Conservation (phyloP, 2,329 filamentous ascomycete genomes). For the Colletotrichum orchidophilum region DNA sequence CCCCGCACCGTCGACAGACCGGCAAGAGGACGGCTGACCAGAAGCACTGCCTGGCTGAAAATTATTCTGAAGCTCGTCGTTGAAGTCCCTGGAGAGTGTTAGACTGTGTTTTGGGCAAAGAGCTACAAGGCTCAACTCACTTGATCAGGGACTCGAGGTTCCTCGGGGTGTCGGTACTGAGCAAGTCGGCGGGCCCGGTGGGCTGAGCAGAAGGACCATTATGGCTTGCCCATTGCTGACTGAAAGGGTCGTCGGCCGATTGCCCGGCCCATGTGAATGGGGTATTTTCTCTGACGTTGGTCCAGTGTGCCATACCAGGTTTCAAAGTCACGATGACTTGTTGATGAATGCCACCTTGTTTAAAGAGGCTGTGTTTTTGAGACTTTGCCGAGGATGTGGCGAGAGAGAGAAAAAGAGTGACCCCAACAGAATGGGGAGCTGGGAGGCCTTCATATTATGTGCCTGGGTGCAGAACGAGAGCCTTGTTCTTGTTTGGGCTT, state of each 20-base stretch:
- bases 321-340: background rate
- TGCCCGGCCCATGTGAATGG: conserved; percentile 13
- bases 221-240: background rate
- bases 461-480: background rate
- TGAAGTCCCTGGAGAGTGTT: conserved; percentile 9
- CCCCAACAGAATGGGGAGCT: background rate
- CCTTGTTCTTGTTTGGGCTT: background rate
- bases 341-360: background rate
- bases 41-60: background rate
- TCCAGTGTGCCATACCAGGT: conserved; percentile 18
- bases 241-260: background rate
- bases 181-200: background rate
- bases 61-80: background rate
- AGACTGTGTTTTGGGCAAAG: background rate
- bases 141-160: conserved; percentile 10
- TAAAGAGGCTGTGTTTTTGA: conserved; percentile 16
- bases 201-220: background rate
- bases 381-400: background rate
- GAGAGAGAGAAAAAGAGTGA: background rate
- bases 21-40: background rate
- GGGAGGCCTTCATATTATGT: conserved; percentile 3
- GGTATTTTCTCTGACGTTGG: background rate
- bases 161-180: background rate
- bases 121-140: background rate
- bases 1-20: background rate